Percentiles rank a stretch among this genome's conserved stretches.
phyloP scores from a whole-genome alignment of 129 eudicot species.

The Lonicera japonica region DNA sequence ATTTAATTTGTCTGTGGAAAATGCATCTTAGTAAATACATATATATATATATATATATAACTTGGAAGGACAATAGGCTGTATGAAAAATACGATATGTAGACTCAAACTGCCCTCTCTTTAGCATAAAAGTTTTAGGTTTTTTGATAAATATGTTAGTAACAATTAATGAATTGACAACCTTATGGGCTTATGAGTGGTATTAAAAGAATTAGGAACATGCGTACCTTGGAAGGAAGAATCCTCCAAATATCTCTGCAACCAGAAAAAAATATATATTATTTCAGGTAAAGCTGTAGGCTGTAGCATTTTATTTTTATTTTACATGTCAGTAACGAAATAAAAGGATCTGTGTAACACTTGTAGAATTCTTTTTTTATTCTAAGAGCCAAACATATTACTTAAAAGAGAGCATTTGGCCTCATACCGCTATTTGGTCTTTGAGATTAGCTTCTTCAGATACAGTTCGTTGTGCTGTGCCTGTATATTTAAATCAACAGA shows the following conservation, averaged over 20 bases:
- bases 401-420: slow-evolving; percentile 1
- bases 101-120: slow-evolving; percentile 1
- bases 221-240: slow-evolving; percentile 72
- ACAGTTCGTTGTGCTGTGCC: slow-evolving; percentile 23
- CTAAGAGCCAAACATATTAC: slow-evolving; percentile 1
- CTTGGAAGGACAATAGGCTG: neutral
- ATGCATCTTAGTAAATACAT: neutral
- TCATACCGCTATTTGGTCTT: slow-evolving; percentile 56
- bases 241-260: slow-evolving; percentile 63
- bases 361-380: too few relatives aligned
- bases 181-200: neutral
- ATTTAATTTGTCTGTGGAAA: neutral
- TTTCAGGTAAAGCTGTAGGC: too few relatives aligned
- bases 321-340: neutral
- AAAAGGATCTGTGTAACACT: neutral
- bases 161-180: neutral
- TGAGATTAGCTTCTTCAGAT: slow-evolving; percentile 37
- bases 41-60: neutral
- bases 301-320: too few relatives aligned
- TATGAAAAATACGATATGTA: neutral
- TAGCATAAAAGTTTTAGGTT: neutral
- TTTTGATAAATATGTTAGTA: neutral
- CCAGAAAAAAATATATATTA: neutral
- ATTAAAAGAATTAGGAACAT: slow-evolving; percentile 2
- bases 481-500: slow-evolving; percentile 10